Conservation (phyloP, 2,329 filamentous ascomycete species). For the Colletotrichum higginsianum region DNA sequence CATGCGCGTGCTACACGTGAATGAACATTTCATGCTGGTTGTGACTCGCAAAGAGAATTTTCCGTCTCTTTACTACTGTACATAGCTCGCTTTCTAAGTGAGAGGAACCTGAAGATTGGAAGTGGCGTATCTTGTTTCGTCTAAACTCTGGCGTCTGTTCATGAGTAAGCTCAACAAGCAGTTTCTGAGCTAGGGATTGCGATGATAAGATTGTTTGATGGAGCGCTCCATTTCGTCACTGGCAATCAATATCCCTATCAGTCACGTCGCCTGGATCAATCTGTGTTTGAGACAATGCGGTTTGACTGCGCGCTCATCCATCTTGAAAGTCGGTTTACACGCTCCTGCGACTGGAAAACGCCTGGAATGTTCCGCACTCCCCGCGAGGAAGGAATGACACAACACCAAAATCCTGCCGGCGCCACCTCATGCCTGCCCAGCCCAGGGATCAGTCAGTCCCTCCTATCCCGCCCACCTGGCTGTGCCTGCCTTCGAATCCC, state of each 20-base stretch:
- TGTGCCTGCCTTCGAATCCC: neutral
- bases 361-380: slow-evolving; percentile 29
- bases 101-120: too few species aligned
- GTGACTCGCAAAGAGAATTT: neutral
- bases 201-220: neutral
- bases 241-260: neutral
- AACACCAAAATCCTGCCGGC: slow-evolving; percentile 19
- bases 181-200: neutral
- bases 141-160: neutral
- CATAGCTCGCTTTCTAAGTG: too few species aligned
- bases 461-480: slow-evolving; percentile 4
- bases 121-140: neutral
- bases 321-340: slow-evolving; percentile 1
- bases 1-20: neutral
- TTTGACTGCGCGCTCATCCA: neutral
- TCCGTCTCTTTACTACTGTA: too few species aligned
- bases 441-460: slow-evolving; percentile 20
- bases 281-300: neutral
- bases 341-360: slow-evolving; percentile 17
- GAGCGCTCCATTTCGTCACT: neutral
- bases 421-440: slow-evolving; percentile 34
- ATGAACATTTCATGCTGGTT: too few species aligned
- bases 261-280: neutral
- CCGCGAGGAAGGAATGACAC: slow-evolving; percentile 35
- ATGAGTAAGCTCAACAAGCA: slow-evolving; percentile 20